phyloP scores from a whole-genome alignment of 306 rosid genomes.

The Acacia confusa region DNA sequence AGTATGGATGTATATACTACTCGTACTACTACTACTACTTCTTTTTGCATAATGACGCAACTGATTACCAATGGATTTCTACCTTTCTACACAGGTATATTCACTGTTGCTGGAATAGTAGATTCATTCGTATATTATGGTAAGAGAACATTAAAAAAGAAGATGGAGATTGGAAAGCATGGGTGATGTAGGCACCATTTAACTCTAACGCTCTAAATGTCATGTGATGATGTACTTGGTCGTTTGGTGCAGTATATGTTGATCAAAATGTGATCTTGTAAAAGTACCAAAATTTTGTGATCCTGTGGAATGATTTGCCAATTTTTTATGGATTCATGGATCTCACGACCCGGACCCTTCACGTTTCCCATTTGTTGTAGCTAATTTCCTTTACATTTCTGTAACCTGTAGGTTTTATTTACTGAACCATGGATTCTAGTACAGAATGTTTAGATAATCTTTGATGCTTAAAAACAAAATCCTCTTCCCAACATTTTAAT shows the following conservation, averaged over 20 bases:
- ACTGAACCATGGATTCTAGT: background rate
- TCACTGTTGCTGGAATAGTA: conserved; percentile 76
- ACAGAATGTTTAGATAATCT: background rate
- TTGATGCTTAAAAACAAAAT: background rate
- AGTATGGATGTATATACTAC: background rate
- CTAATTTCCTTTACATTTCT: too few species aligned
- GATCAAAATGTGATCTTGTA: conserved; percentile 18
- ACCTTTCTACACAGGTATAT: conserved; percentile 55
- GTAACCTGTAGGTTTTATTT: background rate
- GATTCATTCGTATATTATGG: conserved; percentile 80
- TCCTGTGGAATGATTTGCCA: background rate
- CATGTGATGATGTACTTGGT: conserved; percentile 15
- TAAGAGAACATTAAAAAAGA: conserved; percentile 67
- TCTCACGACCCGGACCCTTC: background rate
- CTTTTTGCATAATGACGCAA: background rate
- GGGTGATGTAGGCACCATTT: conserved; percentile 35
- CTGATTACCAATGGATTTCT: conserved; percentile 16
- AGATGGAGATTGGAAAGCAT: conserved; percentile 63
- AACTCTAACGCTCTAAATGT: conserved; percentile 19
- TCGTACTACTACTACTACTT: background rate
- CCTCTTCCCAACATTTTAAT: background rate
- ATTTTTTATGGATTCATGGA: background rate
- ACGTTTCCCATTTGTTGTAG: background rate
- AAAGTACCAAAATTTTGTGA: conserved; percentile 13
- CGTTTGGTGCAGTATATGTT: conserved; percentile 16